These are phyloP conservation scores for Venturia asperata DNA, from an alignment of 2,329 filamentous ascomycete genomes.

Conservation along the genomic window DNA sequence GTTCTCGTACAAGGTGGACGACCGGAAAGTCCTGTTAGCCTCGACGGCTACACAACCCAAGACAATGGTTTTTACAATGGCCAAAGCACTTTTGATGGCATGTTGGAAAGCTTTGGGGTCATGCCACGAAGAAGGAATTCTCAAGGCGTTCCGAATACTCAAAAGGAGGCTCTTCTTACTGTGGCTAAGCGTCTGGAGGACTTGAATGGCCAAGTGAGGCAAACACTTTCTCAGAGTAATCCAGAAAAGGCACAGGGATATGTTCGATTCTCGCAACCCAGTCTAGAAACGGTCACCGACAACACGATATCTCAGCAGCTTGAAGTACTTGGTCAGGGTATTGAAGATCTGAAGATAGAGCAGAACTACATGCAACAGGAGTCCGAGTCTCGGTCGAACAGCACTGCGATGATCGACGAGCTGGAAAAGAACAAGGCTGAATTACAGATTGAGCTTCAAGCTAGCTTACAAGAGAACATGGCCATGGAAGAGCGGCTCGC, in stretches of 20 bases:
- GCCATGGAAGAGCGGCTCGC: conserved; percentile 16
- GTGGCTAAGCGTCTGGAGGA: conserved; percentile 59
- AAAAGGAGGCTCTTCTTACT: conserved; percentile 1
- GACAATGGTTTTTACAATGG: conserved; percentile 11
- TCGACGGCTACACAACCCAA: conserved; percentile 40
- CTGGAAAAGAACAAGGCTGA: not conserved
- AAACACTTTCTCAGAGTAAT: conserved; percentile 59
- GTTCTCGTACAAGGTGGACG: conserved; percentile 33
- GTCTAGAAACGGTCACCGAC: not conserved
- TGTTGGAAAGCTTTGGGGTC: conserved; percentile 27
- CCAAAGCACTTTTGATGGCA: conserved; percentile 44
- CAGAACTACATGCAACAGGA: conserved; percentile 12
- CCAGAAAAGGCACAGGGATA: conserved; percentile 38
- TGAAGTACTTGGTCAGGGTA: conserved; percentile 61
- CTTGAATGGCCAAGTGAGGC: conserved; percentile 59
- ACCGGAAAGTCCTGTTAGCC: conserved; percentile 69
- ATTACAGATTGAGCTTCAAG: conserved; percentile 18
- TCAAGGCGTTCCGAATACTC: conserved; percentile 24
- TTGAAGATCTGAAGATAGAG: conserved; percentile 32
- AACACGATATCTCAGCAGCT: conserved; percentile 44
- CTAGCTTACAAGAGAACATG: conserved; percentile 19
- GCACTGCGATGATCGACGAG: not conserved
- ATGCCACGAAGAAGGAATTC: not conserved
- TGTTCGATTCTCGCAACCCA: not conserved
- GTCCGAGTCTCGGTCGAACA: not conserved